phyloP scores from a whole-genome alignment of 1,139 yeast species.

The Suhomyces anneliseae region DNA sequence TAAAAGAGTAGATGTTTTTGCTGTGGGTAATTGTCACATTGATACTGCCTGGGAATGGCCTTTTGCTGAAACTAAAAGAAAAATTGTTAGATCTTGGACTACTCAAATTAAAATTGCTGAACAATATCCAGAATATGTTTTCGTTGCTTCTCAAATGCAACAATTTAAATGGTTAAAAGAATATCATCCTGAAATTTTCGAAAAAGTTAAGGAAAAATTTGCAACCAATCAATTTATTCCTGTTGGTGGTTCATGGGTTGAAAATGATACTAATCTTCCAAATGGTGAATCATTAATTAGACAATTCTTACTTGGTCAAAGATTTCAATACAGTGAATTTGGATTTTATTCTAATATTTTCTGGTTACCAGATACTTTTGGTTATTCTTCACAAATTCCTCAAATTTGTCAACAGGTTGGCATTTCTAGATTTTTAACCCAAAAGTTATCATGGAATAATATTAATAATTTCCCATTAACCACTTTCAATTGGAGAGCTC shows the following conservation, averaged over 20 bases:
- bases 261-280: constrained; percentile 93
- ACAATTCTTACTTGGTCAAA: constrained; percentile 87
- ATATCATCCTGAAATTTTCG: constrained; percentile 80
- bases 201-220: constrained; percentile 63
- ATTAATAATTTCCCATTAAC: constrained; percentile 86
- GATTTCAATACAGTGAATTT: constrained; percentile 76
- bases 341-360: constrained; percentile 72
- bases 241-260: constrained; percentile 98
- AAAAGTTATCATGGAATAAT: constrained; percentile 94
- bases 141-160: constrained; percentile 95
- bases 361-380: constrained; percentile 98
- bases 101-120: constrained; percentile 85
- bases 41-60: constrained; percentile 99
- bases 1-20: constrained; percentile 56
- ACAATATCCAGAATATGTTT: constrained; percentile 86
- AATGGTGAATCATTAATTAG: constrained; percentile 86
- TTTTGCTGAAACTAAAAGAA: constrained; percentile 89
- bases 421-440: constrained; percentile 82
- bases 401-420: constrained; percentile 87
- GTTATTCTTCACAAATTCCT: constrained; percentile 93
- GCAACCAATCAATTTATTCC: constrained; percentile 78
- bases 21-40: constrained; percentile 92
- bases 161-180: constrained; percentile 88
- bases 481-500: constrained; percentile 92
- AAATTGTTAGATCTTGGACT: constrained; percentile 93